Evolutionary conservation across 2,329 filamentous ascomycete species (phyloP), one percentile per base, ranked within the genome.

Genomic region (Aspergillus sp.): DNA sequence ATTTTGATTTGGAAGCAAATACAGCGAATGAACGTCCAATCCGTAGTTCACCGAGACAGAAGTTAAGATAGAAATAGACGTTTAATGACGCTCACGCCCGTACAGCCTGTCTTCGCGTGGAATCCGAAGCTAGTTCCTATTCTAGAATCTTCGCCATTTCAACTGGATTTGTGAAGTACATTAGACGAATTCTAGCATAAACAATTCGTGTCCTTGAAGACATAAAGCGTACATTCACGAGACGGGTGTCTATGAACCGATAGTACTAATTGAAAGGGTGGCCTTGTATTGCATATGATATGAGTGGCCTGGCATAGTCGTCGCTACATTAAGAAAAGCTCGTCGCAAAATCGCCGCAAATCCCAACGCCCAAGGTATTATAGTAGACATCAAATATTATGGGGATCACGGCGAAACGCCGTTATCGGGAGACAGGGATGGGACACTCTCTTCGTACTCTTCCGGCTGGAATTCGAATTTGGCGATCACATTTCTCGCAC

Each of bases 391-490:
- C 34, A 41, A 15, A 38, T 34, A 11, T 45, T 22, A 30, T 50
- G 15, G 9, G 13, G 11, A 28, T 62, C 57, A 56, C 23, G 52
- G 46, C 6, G 43, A 50, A 54, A 46, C 34, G 34, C 43, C 38
- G 30, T 23, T 50, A 23, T 49, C 48, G 19, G 54, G 54, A 43
- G 54, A 30, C 38, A 60, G 22, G 7, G 46, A 58, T 9, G 47
- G 47, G 52, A 54, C 54, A 38, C 50, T 58, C 43, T 71, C 68
- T 22, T 75, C 74, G 59, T 74, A 78, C 53, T 78, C 76, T 19
- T 68, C 62, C 31, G 74, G 68, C 46, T 73, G 66, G 54, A 78
- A 78, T n/a, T 66, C 65, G 53, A 78, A 77, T 55, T 70, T 76
- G 19, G 66, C 54, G 53, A 78, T 71, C 17, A 76, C 72, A 34